Evolutionary conservation across 306 rosid species (phyloP).

Genomic region (Citrullus amarus): DNA sequence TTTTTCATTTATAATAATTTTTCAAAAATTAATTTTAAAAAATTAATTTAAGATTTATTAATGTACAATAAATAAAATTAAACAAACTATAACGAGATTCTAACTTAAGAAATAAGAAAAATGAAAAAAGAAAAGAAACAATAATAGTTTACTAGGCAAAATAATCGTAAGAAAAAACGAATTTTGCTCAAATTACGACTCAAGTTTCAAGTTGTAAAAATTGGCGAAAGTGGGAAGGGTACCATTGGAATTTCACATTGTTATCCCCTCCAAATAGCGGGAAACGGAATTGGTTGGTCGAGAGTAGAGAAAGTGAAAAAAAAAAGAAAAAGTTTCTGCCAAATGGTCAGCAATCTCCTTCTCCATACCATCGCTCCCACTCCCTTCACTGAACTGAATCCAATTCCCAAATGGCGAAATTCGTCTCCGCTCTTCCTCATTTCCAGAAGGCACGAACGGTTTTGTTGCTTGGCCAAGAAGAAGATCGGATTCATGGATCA

Average conservation of each 20-base stretch:
- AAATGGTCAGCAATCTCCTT: conserved; percentile 40
- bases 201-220: too few relatives aligned
- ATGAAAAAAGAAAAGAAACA: too few relatives aligned
- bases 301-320: neutral
- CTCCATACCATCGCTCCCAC: conserved; percentile 15
- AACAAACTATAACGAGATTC: too few relatives aligned
- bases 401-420: conserved; percentile 12
- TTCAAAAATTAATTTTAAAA: too few relatives aligned
- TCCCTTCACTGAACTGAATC: conserved; percentile 12
- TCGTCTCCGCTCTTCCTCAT: conserved; percentile 13
- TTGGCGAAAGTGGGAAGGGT: neutral
- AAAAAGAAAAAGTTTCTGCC: neutral
- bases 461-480: conserved; percentile 69
- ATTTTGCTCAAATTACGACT: too few relatives aligned
- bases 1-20: too few relatives aligned
- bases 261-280: conserved; percentile 33
- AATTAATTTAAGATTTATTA: too few relatives aligned
- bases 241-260: neutral
- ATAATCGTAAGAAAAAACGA: too few relatives aligned
- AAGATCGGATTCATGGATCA: conserved; percentile 61
- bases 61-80: too few relatives aligned
- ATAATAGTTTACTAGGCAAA: too few relatives aligned
- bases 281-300: conserved; percentile 42
- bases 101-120: too few relatives aligned
- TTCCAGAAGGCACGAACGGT: conserved; percentile 11